A percentile compares a stretch with the other conserved stretches of the same genome.
Evolutionary conservation across 257 asterid species (phyloP).

Genomic region (Handroanthus guayacan): DNA sequence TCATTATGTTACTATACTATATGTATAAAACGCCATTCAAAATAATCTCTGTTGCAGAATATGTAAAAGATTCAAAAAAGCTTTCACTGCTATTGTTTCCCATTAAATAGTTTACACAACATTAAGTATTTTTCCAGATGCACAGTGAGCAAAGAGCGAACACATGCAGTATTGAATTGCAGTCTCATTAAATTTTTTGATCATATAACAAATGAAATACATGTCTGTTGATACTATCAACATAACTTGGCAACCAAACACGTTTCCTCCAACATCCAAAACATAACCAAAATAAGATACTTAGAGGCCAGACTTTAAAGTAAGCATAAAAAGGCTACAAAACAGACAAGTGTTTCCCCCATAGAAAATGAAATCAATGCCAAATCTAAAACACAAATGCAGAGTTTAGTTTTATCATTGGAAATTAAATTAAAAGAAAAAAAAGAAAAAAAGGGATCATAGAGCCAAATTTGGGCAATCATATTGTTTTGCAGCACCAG

Average conservation of each 20-base stretch:
- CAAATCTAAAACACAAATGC: background rate
- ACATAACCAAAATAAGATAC: background rate
- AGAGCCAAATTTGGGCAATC: constrained; percentile 5
- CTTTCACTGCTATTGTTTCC: background rate
- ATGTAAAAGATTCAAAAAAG: too few species aligned
- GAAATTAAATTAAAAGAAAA: constrained; percentile 1
- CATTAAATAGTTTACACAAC: background rate
- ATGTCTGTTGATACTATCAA: background rate
- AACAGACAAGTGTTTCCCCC: background rate
- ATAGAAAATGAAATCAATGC: background rate
- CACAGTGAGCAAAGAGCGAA: too few species aligned
- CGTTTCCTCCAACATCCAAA: background rate
- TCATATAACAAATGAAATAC: background rate
- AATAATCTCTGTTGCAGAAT: too few species aligned
- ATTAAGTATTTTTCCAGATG: background rate
- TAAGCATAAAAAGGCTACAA: background rate
- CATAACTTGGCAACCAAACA: background rate
- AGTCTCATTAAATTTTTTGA: background rate
- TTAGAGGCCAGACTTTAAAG: background rate
- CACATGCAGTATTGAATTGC: background rate
- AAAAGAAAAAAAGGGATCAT: background rate
- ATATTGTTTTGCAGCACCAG: constrained; percentile 27
- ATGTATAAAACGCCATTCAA: background rate
- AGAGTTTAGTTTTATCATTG: background rate
- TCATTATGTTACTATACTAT: background rate